A percentile compares a stretch with the other conserved stretches of the same genome.
Evolutionary conservation across 768 basidiomycete species (phyloP).

Genomic region (Amanita thiersii): DNA sequence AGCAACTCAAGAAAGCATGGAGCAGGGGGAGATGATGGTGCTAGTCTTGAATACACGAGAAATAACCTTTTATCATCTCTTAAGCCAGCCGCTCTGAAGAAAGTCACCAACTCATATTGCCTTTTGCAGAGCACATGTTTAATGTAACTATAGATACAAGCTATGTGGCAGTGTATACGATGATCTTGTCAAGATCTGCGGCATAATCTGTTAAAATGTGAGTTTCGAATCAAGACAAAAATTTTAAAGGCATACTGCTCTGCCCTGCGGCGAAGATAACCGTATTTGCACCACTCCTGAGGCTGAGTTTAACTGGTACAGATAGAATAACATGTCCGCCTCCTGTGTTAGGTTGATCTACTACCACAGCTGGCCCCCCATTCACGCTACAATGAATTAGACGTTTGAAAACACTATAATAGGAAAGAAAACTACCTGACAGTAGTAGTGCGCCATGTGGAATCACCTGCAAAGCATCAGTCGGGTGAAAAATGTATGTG

Average conservation of each 20-base stretch:
- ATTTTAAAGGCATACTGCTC: constrained; percentile 30
- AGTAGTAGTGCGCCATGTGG: constrained; percentile 50
- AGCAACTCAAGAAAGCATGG: constrained; percentile 74
- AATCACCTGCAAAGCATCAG: too few species aligned
- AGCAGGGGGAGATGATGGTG: too few species aligned
- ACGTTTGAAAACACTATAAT: background rate
- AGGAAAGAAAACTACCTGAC: constrained; percentile 32
- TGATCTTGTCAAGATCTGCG: constrained; percentile 52
- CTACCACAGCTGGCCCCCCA: constrained; percentile 40
- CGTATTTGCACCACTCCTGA: constrained; percentile 43
- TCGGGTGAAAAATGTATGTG: constrained; percentile 20
- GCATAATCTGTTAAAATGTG: constrained; percentile 35
- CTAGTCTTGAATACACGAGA: too few species aligned
- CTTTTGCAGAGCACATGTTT: too few species aligned
- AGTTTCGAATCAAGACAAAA: background rate
- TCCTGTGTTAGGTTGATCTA: constrained; percentile 53
- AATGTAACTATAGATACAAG: too few species aligned
- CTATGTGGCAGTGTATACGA: constrained; percentile 42
- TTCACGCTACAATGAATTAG: constrained; percentile 35
- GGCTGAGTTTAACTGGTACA: constrained; percentile 44
- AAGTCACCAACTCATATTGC: too few species aligned
- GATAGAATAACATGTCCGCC: constrained; percentile 45
- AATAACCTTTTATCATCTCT: too few species aligned
- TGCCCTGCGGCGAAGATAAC: constrained; percentile 43
- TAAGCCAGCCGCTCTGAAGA: too few species aligned